phyloP scores from a whole-genome alignment of 495 filamentous ascomycete genomes.

The Tuber borchii region DNA sequence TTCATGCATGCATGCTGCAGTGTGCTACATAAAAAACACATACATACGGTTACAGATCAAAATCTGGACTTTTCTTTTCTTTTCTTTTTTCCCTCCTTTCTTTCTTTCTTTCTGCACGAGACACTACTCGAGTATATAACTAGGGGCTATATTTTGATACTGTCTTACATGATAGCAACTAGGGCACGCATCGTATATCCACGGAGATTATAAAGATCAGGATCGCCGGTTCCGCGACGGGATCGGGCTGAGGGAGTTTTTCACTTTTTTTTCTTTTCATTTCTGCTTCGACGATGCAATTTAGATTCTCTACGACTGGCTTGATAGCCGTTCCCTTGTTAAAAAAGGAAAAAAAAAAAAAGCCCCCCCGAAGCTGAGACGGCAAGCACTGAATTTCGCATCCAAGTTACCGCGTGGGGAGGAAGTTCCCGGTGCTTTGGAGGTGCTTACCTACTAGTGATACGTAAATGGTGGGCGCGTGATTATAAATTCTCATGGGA shows the following conservation, averaged over 20 bases:
- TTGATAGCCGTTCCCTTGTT: background rate
- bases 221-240: background rate
- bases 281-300: background rate
- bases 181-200: background rate
- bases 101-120: background rate
- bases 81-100: background rate
- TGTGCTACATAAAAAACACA: background rate
- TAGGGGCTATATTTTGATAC: background rate
- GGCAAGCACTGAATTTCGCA: background rate
- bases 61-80: background rate
- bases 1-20: background rate
- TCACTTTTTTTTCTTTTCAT: background rate
- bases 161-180: background rate
- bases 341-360: background rate
- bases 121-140: background rate
- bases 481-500: background rate
- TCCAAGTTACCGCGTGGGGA: background rate
- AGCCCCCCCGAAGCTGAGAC: background rate
- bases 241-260: slow-evolving; percentile 1
- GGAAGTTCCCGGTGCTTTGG: background rate
- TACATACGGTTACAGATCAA: slow-evolving; percentile 3
- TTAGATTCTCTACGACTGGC: background rate
- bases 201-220: background rate
- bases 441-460: background rate
- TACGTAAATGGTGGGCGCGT: slow-evolving; percentile 2